Base-by-base conservation (phyloP, 2,329 filamentous ascomycete species). In the Blumeriella jaapii region DNA sequence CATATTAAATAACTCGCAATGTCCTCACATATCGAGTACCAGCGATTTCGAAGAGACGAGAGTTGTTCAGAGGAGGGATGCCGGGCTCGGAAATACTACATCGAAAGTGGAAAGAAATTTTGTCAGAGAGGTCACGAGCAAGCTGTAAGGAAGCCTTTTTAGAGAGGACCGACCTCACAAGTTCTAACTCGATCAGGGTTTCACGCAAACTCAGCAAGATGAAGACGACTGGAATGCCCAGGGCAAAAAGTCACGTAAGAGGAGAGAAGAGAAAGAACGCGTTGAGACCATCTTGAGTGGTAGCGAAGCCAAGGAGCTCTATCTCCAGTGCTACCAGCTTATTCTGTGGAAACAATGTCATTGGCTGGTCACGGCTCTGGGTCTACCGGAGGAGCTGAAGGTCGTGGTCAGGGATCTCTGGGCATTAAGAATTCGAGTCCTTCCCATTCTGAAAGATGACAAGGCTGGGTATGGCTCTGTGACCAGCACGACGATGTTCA, bases 341-440 rank as follows among this genome's bases (percentile, higher is more conserved):
- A 69, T 96, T 30, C 62, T 98, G 17, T 76, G 86, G 55, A 83
- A 81, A 53, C 89, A 96, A 61, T 62, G 84, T 11, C 61, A 72
- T 52, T 87, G 79, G 67, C 64, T 96, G 18, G 63, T 93, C 10
- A 62, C 71, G 14, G 62, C 67, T 5, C 76, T 77, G 54, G 69
- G 71, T 0, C 68, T 91, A 30, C 77, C 79, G 1, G 57, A 64
- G 4, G 80, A 93, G 49, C 65, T 95, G 9, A 85, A 93, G 64
- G 77, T 64, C 6, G 66, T 93, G 7, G 75, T 93, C 4, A 74
- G 77, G 39, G 86, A 94, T 54, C 68, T 98, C 10, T 98, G 91
- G 89, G 68, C 78, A 34, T 61, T 95, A 25, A 52, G 53, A 31
- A 22, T 52, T 6, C 40, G 44, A 16, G 27, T 37, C 12, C 29